A percentile compares a stretch with the other conserved stretches of the same genome.
Conservation (phyloP, 2,329 filamentous ascomycete species). For the Drechslerella dactyloides region DNA sequence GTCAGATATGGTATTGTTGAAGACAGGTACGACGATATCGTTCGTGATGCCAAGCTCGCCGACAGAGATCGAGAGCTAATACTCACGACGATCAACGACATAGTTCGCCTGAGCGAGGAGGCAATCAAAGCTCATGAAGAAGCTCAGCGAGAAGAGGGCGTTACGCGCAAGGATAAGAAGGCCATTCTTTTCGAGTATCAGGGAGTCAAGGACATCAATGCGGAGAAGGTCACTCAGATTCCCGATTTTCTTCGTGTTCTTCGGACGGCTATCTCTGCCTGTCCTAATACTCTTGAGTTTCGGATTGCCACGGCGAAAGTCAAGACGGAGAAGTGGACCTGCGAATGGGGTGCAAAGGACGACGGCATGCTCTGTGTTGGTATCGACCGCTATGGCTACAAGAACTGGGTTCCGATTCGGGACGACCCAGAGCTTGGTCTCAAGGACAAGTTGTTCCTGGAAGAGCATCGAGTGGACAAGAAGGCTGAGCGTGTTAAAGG, state of each 20-base stretch:
- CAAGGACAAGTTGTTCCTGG: conserved; percentile 89
- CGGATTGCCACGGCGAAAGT: conserved; percentile 85
- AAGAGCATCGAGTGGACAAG: conserved; percentile 97
- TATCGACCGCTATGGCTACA: conserved; percentile 91
- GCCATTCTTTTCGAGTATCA: conserved; percentile 94
- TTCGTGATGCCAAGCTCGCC: conserved; percentile 81
- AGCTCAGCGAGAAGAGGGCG: conserved; percentile 75
- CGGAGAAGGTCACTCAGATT: conserved; percentile 90
- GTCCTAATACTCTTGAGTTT: conserved; percentile 76
- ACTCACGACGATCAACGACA: conserved; percentile 74
- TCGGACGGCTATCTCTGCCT: conserved; percentile 69
- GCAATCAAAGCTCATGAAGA: conserved; percentile 72
- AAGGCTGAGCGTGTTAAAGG: conserved; percentile 91
- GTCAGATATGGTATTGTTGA: conserved; percentile 90
- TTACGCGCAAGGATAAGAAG: conserved; percentile 85
- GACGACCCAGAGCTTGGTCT: conserved; percentile 88
- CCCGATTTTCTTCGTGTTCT: conserved; percentile 87
- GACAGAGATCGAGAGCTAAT: conserved; percentile 84
- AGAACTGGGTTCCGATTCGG: conserved; percentile 91
- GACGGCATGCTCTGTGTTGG: conserved; percentile 97
- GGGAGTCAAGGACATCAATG: conserved; percentile 92
- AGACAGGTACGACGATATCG: conserved; percentile 83
- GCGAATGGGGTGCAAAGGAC: conserved; percentile 88
- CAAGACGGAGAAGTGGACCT: conserved; percentile 80
- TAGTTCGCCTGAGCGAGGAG: conserved; percentile 67